These are phyloP conservation scores for Aspergillus kassunensis DNA, from an alignment of 495 filamentous ascomycete species.

Conservation along the genomic window DNA sequence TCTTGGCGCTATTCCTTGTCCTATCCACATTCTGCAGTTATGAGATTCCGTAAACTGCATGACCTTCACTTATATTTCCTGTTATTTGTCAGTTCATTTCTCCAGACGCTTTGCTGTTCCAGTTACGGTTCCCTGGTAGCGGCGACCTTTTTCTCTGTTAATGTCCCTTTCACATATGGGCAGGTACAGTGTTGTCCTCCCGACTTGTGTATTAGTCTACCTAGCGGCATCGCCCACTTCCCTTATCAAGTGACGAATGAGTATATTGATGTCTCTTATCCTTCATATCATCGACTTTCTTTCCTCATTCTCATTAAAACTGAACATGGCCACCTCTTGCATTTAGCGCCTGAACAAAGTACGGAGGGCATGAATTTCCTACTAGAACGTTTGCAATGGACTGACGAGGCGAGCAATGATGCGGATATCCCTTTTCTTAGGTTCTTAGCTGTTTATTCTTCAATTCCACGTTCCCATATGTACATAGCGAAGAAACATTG, in stretches of 20 bases:
- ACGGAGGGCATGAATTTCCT: slow-evolving; percentile 11
- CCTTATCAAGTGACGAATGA: slow-evolving; percentile 24
- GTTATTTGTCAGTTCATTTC: slow-evolving; percentile 19
- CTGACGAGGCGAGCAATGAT: neutral
- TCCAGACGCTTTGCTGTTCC: slow-evolving; percentile 26
- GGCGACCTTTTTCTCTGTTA: slow-evolving; percentile 26
- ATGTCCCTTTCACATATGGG: slow-evolving; percentile 23
- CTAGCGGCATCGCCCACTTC: slow-evolving; percentile 19
- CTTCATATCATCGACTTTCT: neutral
- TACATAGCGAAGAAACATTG: slow-evolving; percentile 3
- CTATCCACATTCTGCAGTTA: slow-evolving; percentile 17
- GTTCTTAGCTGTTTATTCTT: neutral
- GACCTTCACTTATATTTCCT: slow-evolving; percentile 25
- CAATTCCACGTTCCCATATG: slow-evolving; percentile 1
- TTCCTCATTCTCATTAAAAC: neutral
- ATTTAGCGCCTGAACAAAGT: neutral
- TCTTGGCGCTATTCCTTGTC: slow-evolving; percentile 20
- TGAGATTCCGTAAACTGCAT: slow-evolving; percentile 24
- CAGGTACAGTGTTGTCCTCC: slow-evolving; percentile 16
- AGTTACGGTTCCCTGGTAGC: slow-evolving; percentile 41
- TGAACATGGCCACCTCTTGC: neutral
- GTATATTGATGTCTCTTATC: slow-evolving; percentile 14
- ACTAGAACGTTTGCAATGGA: neutral
- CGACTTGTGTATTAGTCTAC: slow-evolving; percentile 30
- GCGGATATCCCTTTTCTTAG: neutral